phyloP scores from a whole-genome alignment of 176 grass and related monocot species.

The Lolium perenne region DNA sequence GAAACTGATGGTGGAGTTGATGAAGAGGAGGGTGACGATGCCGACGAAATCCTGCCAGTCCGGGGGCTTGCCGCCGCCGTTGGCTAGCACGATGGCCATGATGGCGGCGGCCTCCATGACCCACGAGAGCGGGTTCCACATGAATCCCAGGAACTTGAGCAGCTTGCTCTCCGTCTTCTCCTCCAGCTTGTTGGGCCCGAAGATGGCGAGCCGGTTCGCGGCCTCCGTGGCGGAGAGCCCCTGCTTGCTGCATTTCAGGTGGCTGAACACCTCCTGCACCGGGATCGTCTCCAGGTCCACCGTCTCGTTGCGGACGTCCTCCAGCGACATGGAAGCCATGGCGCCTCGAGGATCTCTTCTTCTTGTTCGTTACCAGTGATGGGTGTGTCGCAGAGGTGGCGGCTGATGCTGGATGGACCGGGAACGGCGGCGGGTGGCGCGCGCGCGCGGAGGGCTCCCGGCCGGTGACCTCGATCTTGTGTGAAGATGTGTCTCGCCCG shows the following conservation, averaged over 20 bases:
- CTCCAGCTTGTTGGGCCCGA: conserved; percentile 92
- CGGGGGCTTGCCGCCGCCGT: conserved; percentile 81
- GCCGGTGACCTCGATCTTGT: conserved; percentile 6
- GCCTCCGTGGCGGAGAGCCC: conserved; percentile 60
- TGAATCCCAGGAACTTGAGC: conserved; percentile 95
- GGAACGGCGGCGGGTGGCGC: neutral
- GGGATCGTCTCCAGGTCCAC: conserved; percentile 92
- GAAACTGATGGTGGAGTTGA: conserved; percentile 98
- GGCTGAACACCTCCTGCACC: conserved; percentile 75
- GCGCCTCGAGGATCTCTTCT: neutral
- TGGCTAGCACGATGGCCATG: conserved; percentile 90
- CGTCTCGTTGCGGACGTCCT: conserved; percentile 81
- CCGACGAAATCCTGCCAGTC: conserved; percentile 98
- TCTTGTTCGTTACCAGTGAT: neutral
- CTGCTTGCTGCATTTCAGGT: conserved; percentile 81
- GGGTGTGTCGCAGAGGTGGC: neutral
- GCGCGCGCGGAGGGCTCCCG: neutral
- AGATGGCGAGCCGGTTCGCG: conserved; percentile 72
- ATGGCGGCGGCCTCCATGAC: conserved; percentile 91
- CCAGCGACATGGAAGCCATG: conserved; percentile 80
- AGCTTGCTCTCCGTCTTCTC: conserved; percentile 94
- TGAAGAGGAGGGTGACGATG: conserved; percentile 81
- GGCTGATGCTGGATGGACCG: neutral
- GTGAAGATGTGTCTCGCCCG: conserved; percentile 7
- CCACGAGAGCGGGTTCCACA: conserved; percentile 98